Percentiles rank a stretch among this genome's conserved stretches.
These are phyloP conservation scores for Blastocystis sp. DNA, from an alignment of 352 stramenopile genomes.

Conservation along the genomic window DNA sequence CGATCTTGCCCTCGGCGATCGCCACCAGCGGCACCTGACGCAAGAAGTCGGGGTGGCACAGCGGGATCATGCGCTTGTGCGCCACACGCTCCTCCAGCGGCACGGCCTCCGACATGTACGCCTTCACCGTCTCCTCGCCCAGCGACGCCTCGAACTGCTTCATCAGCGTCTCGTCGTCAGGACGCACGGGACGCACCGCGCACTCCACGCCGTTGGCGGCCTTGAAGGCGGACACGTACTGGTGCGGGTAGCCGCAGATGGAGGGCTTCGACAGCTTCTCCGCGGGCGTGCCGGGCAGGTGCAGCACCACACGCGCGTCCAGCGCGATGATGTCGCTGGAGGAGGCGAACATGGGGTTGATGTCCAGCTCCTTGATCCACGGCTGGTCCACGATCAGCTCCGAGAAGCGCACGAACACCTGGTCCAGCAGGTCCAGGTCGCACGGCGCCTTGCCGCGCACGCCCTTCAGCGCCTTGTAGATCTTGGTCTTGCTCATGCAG, in stretches of 20 bases:
- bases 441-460: constrained; percentile 49
- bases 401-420: constrained; percentile 68
- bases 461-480: constrained; percentile 66
- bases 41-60: constrained; percentile 33
- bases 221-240: constrained; percentile 35
- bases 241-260: constrained; percentile 40
- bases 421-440: constrained; percentile 54
- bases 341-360: constrained; percentile 61
- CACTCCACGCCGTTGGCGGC: neutral
- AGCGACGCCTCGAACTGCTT: constrained; percentile 33
- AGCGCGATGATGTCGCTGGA: constrained; percentile 58
- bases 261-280: constrained; percentile 57
- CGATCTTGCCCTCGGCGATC: constrained; percentile 31
- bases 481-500: constrained; percentile 67
- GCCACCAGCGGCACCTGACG: neutral
- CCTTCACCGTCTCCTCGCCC: constrained; percentile 32
- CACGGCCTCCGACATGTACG: constrained; percentile 37
- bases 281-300: constrained; percentile 42
- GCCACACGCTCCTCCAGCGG: neutral
- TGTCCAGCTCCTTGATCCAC: constrained; percentile 68
- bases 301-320: constrained; percentile 61
- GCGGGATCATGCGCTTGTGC: constrained; percentile 25
- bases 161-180: constrained; percentile 56
- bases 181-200: constrained; percentile 41
- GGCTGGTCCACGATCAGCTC: constrained; percentile 51